A percentile compares a stretch with the other conserved stretches of the same genome.
These are phyloP conservation scores for Omphalotus guepiniiformis DNA, from an alignment of 768 basidiomycete species.

Conservation along the genomic window DNA sequence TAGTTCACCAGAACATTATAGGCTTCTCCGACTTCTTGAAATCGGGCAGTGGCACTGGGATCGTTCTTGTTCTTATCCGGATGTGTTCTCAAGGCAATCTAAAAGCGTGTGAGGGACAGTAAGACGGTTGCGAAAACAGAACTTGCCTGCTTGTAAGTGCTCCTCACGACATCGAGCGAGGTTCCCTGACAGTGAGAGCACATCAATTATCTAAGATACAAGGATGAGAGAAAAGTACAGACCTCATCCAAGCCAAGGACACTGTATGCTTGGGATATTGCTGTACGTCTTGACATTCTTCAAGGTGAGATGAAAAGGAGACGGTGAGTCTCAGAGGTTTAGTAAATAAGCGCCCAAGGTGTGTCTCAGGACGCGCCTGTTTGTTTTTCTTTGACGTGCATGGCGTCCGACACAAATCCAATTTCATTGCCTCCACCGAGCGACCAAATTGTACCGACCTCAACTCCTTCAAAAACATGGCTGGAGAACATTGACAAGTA, in stretches of 20 bases:
- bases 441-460: not conserved
- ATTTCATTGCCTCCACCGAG: not conserved
- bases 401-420: no score
- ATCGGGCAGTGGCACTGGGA: constrained; percentile 59
- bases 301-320: constrained; percentile 1
- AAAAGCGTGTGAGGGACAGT: not conserved
- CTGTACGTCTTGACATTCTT: not conserved
- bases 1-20: constrained; percentile 59
- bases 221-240: constrained; percentile 9
- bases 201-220: no score
- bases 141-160: constrained; percentile 62
- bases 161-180: constrained; percentile 61
- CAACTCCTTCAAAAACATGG: not conserved
- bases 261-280: constrained; percentile 29
- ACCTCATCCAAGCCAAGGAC: constrained; percentile 56
- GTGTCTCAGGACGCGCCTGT: no score
- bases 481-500: constrained; percentile 49
- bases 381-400: no score
- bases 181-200: constrained; percentile 40
- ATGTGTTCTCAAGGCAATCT: constrained; percentile 66
- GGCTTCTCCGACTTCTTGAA: constrained; percentile 66
- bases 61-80: constrained; percentile 75
- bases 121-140: not conserved
- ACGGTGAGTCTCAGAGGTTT: no score
- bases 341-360: no score